Percentiles rank a stretch among this genome's conserved stretches.
phyloP scores from a whole-genome alignment of 2,329 filamentous ascomycete species.

The Periconia macrospinosa region DNA sequence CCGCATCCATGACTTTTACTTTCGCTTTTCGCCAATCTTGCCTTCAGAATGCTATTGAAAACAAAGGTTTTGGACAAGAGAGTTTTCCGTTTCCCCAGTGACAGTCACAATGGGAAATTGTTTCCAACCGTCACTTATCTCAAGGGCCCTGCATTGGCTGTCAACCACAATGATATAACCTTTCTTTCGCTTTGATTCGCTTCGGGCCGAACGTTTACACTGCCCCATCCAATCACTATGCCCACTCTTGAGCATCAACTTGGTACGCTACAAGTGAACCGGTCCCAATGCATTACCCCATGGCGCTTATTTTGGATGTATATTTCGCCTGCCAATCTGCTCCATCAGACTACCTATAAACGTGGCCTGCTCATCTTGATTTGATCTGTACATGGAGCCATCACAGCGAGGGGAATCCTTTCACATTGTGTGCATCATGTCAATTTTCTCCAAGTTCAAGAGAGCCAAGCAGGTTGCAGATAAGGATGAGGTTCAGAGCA shows the following conservation, averaged over 20 bases:
- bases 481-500: constrained; percentile 2
- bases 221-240: neutral
- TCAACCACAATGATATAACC: no score
- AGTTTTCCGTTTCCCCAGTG: neutral
- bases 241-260: neutral
- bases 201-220: no score
- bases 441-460: constrained; percentile 35
- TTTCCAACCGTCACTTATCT: neutral
- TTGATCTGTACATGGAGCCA: neutral
- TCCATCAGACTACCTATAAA: neutral
- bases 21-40: neutral
- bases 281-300: neutral
- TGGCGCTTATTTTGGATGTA: no score
- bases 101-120: neutral
- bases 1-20: neutral
- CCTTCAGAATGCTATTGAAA: neutral
- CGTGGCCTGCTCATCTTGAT: neutral
- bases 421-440: constrained; percentile 20
- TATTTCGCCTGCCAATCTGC: neutral
- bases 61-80: neutral
- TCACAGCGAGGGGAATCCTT: neutral
- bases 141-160: neutral
- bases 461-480: constrained; percentile 31
- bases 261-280: neutral
- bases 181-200: neutral